These are phyloP conservation scores for Colletotrichum orchidophilum DNA, from an alignment of 2,329 filamentous ascomycete genomes.

Conservation along the genomic window DNA sequence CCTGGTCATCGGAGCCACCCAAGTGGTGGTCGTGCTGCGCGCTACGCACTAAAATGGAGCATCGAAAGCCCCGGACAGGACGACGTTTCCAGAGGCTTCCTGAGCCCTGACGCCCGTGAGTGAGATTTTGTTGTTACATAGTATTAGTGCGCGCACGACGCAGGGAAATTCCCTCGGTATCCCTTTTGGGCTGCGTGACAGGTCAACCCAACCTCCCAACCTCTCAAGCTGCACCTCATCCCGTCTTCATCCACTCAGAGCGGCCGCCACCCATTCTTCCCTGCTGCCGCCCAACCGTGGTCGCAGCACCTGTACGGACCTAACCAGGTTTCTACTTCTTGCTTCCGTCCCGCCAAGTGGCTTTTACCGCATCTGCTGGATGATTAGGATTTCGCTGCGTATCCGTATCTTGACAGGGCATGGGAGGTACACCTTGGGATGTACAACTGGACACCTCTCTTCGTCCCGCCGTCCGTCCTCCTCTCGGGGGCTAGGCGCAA, in stretches of 20 bases:
- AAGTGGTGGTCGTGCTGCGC: background rate
- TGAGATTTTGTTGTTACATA: background rate
- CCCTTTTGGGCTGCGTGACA: slow-evolving; percentile 22
- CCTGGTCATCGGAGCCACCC: background rate
- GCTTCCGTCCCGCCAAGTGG: background rate
- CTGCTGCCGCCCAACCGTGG: slow-evolving; percentile 28
- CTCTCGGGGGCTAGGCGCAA: slow-evolving; percentile 1
- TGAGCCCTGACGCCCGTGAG: background rate
- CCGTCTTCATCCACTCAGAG: slow-evolving; percentile 29
- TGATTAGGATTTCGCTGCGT: background rate
- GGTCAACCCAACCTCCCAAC: slow-evolving; percentile 27
- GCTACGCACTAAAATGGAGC: background rate
- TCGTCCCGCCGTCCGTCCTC: background rate
- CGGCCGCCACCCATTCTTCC: slow-evolving; percentile 29
- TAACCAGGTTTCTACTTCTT: background rate
- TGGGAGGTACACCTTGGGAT: background rate
- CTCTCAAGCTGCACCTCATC: slow-evolving; percentile 27
- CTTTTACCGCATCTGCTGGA: slow-evolving; percentile 8
- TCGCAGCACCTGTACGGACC: background rate
- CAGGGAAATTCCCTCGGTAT: slow-evolving; percentile 19
- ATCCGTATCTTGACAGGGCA: background rate
- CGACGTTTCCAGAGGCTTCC: background rate
- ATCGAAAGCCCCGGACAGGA: background rate
- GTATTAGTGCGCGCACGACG: slow-evolving; percentile 5
- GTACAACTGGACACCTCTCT: background rate